Evolutionary conservation across 805 yeast genomes (phyloP), one percentile per base, ranked within the genome.

Genomic region (Sugiyamaella qingdaonensis): DNA sequence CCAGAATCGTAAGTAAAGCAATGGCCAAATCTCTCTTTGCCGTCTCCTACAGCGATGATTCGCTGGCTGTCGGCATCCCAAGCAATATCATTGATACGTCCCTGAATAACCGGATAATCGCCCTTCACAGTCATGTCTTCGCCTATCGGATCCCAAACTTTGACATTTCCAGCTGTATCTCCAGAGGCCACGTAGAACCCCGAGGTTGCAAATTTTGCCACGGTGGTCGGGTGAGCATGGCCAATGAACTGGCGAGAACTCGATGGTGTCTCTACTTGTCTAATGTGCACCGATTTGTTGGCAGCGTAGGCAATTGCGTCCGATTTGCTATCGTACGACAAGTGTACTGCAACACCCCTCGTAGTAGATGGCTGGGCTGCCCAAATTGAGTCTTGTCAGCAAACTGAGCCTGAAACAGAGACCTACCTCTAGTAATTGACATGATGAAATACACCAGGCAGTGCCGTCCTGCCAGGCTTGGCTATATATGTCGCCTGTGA

Each of bases 1-100:
- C 99, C 99, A 1, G 96, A 80, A 65, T 94, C 99, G 79, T 86
- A 86, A 7, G 96, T 82, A 68, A 92, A 88, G 58, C 95, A 90
- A 61, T 86, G 96, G 5, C 98, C 99, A 65, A 81, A 91, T 56
- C 86, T 79, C 61, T 90, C 97, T 60, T 85, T 85, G 48, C 98
- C 99, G 61, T 87, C 85, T 52, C 99, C 99, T 10, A 91, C 98
- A 1, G 96, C 96, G 64, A 94, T 88, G 49, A 94, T 73, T 60
- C 99, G 79, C 55, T 82, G 75, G 46, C 84, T 81, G 64, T 92
- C 99, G 27, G 85, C 84, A 68, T 94, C 98, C 98, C 98, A 92
- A 1, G 88, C 85, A 56, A 92, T 73, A 56, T 88, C 91, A 60
- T 79, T 85, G 64, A 94, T 82, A 7, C 87, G 79, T 3, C 97